Base-by-base conservation (phyloP, 148 eudicot species). In the Vaccinium myrtillus region DNA sequence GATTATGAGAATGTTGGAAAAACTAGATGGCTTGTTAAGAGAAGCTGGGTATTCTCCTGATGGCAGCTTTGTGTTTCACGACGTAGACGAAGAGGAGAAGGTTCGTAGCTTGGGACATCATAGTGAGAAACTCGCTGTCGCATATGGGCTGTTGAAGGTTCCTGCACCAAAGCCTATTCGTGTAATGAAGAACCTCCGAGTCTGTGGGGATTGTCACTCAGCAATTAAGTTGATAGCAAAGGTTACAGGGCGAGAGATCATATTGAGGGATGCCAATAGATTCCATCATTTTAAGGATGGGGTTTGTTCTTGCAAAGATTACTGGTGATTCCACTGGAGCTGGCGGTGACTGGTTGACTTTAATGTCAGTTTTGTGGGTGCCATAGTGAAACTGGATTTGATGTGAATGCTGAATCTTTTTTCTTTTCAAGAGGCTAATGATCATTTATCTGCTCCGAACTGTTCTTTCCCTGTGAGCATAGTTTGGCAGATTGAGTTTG, bases 171-270 rank as follows among this genome's bases (percentile, higher is more conserved):
- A 86, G 86, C 89, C 91, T 13, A 90, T 90, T 75, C 84, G 91
- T 55, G 89, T 91, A 73, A 89, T 89, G 88, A 91, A 91, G 75
- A 91, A 91, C 80, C 88, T 91, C 61, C 80, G 91, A 59, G 88
- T 91, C 56, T 91, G 91, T 84, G 93, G 93, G 53, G 93, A 91
- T 74, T 91, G 91, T 85, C 93, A 88, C 82, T 87, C 87, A 43
- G 88, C 56, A 78, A 87, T 91, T 50, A 91, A 88, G 56, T 79
- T 90, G 23, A 86, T 91, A 82, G 88, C 91, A 21, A 88, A 90
- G 87, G 82, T 91, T 18, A 86, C 87, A 25, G 78, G 86, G n/a
- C 85, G 89, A 58, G 88, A 88, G 49, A 87, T 91, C 78, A 87
- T 90, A 81, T 77, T 91, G 79, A 85, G 92, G 87, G 93, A 91